Evolutionary conservation across 352 stramenopile species (phyloP).

Genomic region (Phytophthora pluvialis): DNA sequence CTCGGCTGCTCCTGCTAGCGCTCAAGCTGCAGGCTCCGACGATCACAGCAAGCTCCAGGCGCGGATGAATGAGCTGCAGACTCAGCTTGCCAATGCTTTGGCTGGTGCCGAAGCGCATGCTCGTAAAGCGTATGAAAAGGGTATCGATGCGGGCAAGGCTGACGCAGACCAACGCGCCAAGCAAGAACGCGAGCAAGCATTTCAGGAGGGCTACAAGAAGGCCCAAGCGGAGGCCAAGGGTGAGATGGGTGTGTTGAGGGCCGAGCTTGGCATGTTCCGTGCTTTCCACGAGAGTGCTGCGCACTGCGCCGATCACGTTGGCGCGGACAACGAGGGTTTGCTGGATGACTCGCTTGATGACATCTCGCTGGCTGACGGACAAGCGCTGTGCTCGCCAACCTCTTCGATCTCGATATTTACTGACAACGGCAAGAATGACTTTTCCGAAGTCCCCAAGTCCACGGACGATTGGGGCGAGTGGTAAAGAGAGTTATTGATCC

Average conservation of each 20-base stretch:
- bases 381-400: constrained; percentile 43
- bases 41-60: constrained; percentile 40
- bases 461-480: constrained; percentile 74
- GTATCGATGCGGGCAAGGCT: constrained; percentile 40
- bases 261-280: constrained; percentile 59
- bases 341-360: constrained; percentile 45
- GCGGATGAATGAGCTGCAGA: constrained; percentile 43
- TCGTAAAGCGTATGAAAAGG: constrained; percentile 54
- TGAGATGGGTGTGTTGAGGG: constrained; percentile 51
- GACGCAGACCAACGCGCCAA: constrained; percentile 46
- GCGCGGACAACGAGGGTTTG: constrained; percentile 17
- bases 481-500: constrained; percentile 37
- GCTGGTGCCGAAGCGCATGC: constrained; percentile 38
- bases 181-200: constrained; percentile 39
- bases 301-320: constrained; percentile 39
- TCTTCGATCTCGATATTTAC: constrained; percentile 56
- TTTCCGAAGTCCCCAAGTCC: constrained; percentile 29
- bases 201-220: constrained; percentile 48
- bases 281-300: constrained; percentile 51
- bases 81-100: constrained; percentile 42
- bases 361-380: constrained; percentile 46
- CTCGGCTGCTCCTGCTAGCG: not conserved
- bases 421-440: constrained; percentile 48
- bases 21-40: constrained; percentile 12
- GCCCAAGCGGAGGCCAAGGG: constrained; percentile 36